Evolutionary conservation across 192 early-diverging fungal genomes (phyloP), one percentile per base, ranked within the genome.

Genomic region (Entomortierella beljakovae): DNA sequence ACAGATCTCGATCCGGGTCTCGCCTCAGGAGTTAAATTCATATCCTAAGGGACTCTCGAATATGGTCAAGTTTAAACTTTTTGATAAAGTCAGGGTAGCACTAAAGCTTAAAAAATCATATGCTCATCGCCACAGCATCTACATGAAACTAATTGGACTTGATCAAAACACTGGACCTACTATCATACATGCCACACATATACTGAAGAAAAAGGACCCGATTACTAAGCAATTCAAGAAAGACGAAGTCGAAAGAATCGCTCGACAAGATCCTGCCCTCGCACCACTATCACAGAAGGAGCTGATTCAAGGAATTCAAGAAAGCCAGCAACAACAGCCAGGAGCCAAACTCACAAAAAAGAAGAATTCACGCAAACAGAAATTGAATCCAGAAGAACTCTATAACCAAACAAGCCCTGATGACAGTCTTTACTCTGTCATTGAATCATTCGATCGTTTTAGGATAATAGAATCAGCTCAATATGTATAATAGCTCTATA

Each of bases 1-100:
- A 0, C 63, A 83, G 25, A 86, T 92, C 62, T 55, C 58, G 0
- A 77, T 85, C 6, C 80, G 74, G 25, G 68, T 79, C 5, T 84
- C 33, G 46, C 62, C 13, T 2, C 74, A 82, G 40, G 61, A 68
- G 5, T 61, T 70, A 25, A 67, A 70, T 0, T 64, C 70, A 11
- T 68, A 83, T 51, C 71, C 80, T 9, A 57, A 74, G 7, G 55
- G 43, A 11, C 56, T 57, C 34, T 62, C 80, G n/a, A 26, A 51
- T 53, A 61, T 70, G 42, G 74, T 92, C 55, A 59, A 61, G 13
- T 89, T 92, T 52, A 58, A 77, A 2, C 61, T 91, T 26, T 92
- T 92, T 76, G 91, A 92, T 56, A 87, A 87, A 32, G 88, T 92
- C 56, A 83, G 72, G 37, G 89, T 92, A 2, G 76, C 81, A 0